Base-by-base conservation (phyloP, 2,329 filamentous ascomycete species). In the Aspergillus phoenicis region DNA sequence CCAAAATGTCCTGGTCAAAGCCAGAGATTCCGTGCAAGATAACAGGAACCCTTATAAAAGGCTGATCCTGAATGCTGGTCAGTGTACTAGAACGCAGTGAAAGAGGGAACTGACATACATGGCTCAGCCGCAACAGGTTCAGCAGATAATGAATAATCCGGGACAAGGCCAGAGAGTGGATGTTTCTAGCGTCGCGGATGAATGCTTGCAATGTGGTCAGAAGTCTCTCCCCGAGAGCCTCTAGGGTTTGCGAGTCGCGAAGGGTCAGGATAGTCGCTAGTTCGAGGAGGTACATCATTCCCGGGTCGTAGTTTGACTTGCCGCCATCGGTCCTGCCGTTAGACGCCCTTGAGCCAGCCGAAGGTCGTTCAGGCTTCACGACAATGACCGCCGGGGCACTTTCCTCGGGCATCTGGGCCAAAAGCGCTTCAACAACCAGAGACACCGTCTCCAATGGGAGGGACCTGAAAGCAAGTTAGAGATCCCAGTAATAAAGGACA, bases 21-120 rank as follows among this genome's bases (percentile, higher is more conserved):
- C 89, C 93, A 1, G 93, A 96, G 63, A 99, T 93, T 1, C 89
- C 89, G 75, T 99, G 95, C 11, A 99, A 84, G 7, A 98, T 85
- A 54, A 98, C 91, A 1, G 95, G 95, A 1, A 93, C 91, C 60
- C 95, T 91, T 71, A 97, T 89, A 74, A 95, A 97, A 70, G 96
- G 91, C 70, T 94, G 87, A 67, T 97, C 90, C 90, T 93, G 51
- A 30, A 11, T 43, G 43, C 38, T 39, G 26, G 58, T 70, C 26
- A 70, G 67, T 60, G 22, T 7, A 5, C n/a, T 39, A 20, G 15
- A 13, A n/a, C 0, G 13, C n/a, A n/a, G 4, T 8, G 17, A 26
- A 39, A 47, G 8, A 36, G 33, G 33, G 6, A 20, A 20, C 20
- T 47, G 43, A 62, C 89, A 80, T 83, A 93, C 91, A 77, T 96